phyloP scores from a whole-genome alignment of 2,329 filamentous ascomycete species.

The Colletotrichum cordylinicola region DNA sequence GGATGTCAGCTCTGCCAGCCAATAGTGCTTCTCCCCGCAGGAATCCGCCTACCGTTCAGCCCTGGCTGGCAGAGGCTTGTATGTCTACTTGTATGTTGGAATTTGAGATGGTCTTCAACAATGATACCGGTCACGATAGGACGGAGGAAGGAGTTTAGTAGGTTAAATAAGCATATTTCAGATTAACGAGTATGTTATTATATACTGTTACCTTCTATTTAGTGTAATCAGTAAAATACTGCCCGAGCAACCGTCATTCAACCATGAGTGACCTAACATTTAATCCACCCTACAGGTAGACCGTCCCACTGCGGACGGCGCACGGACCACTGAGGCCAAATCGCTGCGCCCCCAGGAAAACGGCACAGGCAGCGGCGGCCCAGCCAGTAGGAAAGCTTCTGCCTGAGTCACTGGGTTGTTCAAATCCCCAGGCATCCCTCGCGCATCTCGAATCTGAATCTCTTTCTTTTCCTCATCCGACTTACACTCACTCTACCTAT shows the following conservation, averaged over 20 bases:
- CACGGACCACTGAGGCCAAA: constrained; percentile 24
- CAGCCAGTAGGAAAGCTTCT: background rate
- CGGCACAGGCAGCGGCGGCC: background rate
- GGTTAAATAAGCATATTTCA: no score
- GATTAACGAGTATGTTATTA: no score
- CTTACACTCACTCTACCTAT: background rate
- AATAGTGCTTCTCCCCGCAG: background rate
- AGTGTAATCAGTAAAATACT: no score
- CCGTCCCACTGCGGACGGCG: background rate
- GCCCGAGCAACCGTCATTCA: no score
- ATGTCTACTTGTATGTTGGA: background rate
- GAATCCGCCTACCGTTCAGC: constrained; percentile 15
- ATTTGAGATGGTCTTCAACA: background rate
- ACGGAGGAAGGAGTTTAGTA: no score
- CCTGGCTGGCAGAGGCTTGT: background rate
- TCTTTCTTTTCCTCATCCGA: constrained; percentile 9
- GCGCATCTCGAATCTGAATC: background rate
- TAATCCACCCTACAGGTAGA: background rate
- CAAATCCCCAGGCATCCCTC: constrained; percentile 23
- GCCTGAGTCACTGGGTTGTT: constrained; percentile 12
- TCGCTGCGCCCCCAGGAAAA: constrained; percentile 11
- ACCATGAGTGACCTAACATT: constrained; percentile 11
- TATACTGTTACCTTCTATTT: no score
- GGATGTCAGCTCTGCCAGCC: background rate
- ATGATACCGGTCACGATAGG: background rate